phyloP scores from a whole-genome alignment of 108 stramenopile species.

The Stephanodiscus minutulus region DNA sequence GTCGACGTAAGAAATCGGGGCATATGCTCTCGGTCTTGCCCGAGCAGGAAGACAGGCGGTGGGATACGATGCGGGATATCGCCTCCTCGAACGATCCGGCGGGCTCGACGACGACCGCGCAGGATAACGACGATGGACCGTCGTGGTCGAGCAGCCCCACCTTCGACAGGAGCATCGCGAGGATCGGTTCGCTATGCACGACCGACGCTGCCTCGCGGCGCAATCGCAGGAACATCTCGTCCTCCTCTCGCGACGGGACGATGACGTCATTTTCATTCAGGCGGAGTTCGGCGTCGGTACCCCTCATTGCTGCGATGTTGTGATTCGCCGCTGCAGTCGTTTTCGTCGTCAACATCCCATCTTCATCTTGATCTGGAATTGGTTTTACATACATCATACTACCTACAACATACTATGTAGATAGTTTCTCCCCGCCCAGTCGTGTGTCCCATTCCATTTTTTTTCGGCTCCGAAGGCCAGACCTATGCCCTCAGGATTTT shows the following conservation, averaged over 20 bases:
- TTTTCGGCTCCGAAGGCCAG: too few species aligned
- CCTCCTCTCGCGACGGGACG: constrained; percentile 1
- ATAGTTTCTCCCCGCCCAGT: too few species aligned
- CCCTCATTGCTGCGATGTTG: not conserved
- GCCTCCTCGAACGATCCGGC: constrained; percentile 36
- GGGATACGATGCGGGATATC: constrained; percentile 41
- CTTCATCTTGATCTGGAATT: too few species aligned
- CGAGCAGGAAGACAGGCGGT: constrained; percentile 38
- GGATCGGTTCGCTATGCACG: constrained; percentile 30
- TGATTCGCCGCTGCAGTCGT: not conserved
- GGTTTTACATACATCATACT: too few species aligned
- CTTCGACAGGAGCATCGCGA: constrained; percentile 33
- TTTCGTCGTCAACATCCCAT: too few species aligned
- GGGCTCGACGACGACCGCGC: not conserved
- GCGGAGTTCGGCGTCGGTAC: not conserved
- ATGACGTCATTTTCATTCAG: not conserved
- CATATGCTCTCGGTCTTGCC: constrained; percentile 44
- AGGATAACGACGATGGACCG: not conserved
- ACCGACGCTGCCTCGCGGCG: constrained; percentile 38
- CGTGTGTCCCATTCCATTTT: too few species aligned
- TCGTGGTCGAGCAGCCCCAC: constrained; percentile 32
- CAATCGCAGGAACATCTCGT: constrained; percentile 32
- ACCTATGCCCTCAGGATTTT: too few species aligned
- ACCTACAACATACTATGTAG: too few species aligned
- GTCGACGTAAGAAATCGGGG: constrained; percentile 43